These are phyloP conservation scores for Herpetomonas samuelpessoai DNA, from an alignment of 208 protist species.

Conservation along the genomic window DNA sequence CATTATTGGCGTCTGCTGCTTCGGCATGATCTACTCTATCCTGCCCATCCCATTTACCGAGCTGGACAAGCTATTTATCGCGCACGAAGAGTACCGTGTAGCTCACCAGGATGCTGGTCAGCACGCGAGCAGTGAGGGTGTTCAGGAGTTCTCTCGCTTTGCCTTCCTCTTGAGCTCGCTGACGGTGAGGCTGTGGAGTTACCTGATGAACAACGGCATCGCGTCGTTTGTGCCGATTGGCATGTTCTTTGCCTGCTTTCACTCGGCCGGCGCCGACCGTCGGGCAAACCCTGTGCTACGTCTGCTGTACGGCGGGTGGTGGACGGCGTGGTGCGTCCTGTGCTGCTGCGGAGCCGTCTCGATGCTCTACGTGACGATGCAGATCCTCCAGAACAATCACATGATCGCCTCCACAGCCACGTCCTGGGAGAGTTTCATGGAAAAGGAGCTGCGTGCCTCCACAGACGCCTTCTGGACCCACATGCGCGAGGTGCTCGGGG, in stretches of 20 bases:
- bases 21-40: constrained; percentile 56
- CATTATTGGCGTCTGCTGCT: constrained; percentile 65
- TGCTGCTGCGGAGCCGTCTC: constrained; percentile 42
- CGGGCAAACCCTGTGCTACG: constrained; percentile 37
- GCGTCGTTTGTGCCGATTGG: constrained; percentile 41
- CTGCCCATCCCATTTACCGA: constrained; percentile 33
- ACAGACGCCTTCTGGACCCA: constrained; percentile 13
- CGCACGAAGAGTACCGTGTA: neutral
- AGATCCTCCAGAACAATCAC: constrained; percentile 44
- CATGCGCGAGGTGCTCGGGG: constrained; percentile 22
- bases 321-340: constrained; percentile 47
- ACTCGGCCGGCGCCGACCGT: constrained; percentile 41
- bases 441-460: constrained; percentile 29
- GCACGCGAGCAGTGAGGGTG: neutral
- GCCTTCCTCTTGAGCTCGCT: constrained; percentile 28
- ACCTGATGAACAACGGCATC: constrained; percentile 42
- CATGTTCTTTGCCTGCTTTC: constrained; percentile 58
- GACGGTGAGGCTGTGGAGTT: constrained; percentile 38
- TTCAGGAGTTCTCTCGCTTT: neutral
- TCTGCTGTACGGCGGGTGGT: constrained; percentile 38
- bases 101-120: constrained; percentile 14
- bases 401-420: constrained; percentile 40
- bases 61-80: neutral
- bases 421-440: constrained; percentile 61
- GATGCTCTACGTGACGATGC: constrained; percentile 39